Evolutionary conservation across 2,329 filamentous ascomycete genomes (phyloP), one percentile per base, ranked within the genome.

Genomic region (Hirsutella minnesotensis): DNA sequence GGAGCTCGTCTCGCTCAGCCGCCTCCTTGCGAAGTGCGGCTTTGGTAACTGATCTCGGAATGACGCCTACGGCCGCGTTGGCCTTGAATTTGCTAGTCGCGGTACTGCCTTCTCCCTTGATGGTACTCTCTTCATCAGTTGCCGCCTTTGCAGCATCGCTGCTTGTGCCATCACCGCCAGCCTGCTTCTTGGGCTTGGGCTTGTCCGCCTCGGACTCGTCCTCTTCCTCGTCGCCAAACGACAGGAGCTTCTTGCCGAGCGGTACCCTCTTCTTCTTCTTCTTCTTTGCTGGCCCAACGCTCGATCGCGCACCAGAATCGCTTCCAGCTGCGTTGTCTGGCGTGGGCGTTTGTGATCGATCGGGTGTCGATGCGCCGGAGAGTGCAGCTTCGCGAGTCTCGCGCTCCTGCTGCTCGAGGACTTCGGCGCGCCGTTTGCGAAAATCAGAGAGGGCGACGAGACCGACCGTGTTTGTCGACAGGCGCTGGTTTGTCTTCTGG

Each of bases 391-490:
- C 83, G 56, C 81, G 79, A 12, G 78, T 81, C 55, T 92, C 86
- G 55, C 84, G 78, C 57, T 92, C 86, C 57, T 92, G 90, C 58
- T 86, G 81, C 61, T 95, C 90, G 39, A 95, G 70, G n/a, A 89
- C 86, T 63, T 95, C 87, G 53, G 88, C 89, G 62, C 90, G 86
- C 46, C 92, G 81, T 67, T 98, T 96, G 63, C 90, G 87, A 62
- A 94, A 96, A 59, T 96, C 92, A 50, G 86, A 87, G 36, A 95
- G 80, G 45, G 86, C 79, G 42, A 96, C 90, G 3, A 98, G 80
- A 34, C 92, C 92, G 51, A 95, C 88, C 0, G 87, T 94, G 56
- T 87, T 81, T 42, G 79, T 86, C 46, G 90, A 90, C 39, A 95
- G 73, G 13, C 87, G 72, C 56, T 95, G 82, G 60, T 90, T 79